phyloP scores from a whole-genome alignment of 106 monocot genomes.

The Dactylorhiza incarnata region DNA sequence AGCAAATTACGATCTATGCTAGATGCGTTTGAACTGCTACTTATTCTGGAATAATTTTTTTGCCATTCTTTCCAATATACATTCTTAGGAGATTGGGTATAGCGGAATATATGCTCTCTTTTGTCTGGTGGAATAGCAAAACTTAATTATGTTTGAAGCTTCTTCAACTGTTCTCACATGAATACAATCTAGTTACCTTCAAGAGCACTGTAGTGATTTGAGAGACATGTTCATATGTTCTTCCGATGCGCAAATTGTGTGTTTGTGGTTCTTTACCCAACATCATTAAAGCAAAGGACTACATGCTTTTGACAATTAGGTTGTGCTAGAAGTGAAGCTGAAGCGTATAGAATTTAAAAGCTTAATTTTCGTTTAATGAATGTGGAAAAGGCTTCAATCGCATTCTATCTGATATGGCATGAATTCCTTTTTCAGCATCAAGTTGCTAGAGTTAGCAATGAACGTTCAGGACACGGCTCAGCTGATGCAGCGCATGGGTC shows the following conservation, averaged over 20 bases:
- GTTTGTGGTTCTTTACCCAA: not conserved
- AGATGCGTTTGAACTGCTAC: not conserved
- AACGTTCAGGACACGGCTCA: not conserved
- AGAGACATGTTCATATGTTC: not conserved
- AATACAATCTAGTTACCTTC: not conserved
- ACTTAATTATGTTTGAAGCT: not conserved
- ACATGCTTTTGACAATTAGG: not conserved
- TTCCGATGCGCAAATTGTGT: not conserved
- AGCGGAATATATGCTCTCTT: not conserved
- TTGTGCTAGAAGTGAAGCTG: not conserved
- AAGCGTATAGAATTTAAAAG: not conserved
- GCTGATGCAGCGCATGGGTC: slow-evolving; percentile 14
- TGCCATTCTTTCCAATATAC: not conserved
- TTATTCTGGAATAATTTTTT: not conserved
- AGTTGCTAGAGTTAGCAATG: slow-evolving; percentile 16
- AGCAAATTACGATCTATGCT: not conserved
- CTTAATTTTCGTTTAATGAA: not conserved
- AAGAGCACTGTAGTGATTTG: not conserved
- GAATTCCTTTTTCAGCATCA: slow-evolving; percentile 19
- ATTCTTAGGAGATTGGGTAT: not conserved
- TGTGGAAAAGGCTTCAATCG: not conserved
- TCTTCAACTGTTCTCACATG: not conserved
- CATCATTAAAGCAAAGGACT: not conserved
- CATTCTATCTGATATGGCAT: not conserved
- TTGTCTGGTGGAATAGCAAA: too few relatives aligned